These are phyloP conservation scores for Sabuloglossum arenarium DNA, from an alignment of 495 filamentous ascomycete species.

Conservation along the genomic window DNA sequence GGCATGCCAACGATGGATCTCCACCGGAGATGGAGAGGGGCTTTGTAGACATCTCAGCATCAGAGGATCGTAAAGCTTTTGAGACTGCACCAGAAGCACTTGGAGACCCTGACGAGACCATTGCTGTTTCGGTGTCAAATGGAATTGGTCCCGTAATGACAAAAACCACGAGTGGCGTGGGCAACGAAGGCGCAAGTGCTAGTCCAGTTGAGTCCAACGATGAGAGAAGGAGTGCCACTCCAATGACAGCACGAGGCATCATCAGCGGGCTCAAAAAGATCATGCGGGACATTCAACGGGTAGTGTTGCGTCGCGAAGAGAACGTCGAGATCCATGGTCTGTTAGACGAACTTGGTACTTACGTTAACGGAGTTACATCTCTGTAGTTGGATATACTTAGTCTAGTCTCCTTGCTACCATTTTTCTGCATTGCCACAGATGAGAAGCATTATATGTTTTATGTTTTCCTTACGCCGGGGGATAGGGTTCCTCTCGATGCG, in stretches of 20 bases:
- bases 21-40: background rate
- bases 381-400: background rate
- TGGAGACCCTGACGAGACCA: background rate
- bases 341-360: background rate
- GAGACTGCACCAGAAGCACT: background rate
- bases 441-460: too few species aligned
- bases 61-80: background rate
- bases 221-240: background rate
- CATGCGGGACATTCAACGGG: slow-evolving; percentile 1
- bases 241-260: background rate
- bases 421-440: too few species aligned
- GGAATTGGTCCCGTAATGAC: background rate
- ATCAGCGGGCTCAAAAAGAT: slow-evolving; percentile 2
- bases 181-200: background rate
- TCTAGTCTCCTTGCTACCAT: background rate
- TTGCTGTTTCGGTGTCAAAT: background rate
- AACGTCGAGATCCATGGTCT: background rate
- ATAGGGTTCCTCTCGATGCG: too few species aligned
- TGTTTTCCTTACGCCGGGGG: too few species aligned
- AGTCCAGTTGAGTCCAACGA: background rate
- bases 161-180: background rate
- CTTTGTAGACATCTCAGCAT: background rate
- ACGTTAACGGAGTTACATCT: background rate
- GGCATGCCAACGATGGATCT: too few species aligned
- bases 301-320: background rate